Evolutionary conservation across 176 grass and related monocot species (phyloP), one percentile per base, ranked within the genome.

Genomic region (Alloteropsis semialata): DNA sequence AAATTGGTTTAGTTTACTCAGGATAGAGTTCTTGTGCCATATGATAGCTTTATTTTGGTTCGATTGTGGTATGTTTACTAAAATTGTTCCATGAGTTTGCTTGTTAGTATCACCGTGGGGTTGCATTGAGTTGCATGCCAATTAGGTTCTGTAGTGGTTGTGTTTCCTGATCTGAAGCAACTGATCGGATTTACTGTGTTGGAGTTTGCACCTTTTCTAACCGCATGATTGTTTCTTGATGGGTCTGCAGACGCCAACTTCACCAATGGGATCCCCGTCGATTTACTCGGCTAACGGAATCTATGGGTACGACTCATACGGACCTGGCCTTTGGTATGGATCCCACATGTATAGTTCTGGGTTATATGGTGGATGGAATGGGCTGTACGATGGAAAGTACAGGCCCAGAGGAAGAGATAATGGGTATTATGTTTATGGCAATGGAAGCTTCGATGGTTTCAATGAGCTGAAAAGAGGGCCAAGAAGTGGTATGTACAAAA

Each of bases 381-480:
- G 63, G 1, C 67, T 88, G 32, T 80, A 87, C 19, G 87, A 93
- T 85, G 72, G 83, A 38, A 97, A 90, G 58, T 90, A 92, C 79
- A 97, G 86, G 69, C 72, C 87, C 27, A 88, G 88, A 75, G 89
- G 89, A 59, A 89, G 80, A 69, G 58, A 55, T 12, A 92, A 97
- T 73, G 89, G 89, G 33, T 88, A 89, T 22, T 86, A 88, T 88
- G 67, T 37, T 70, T 92, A 82, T 45, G 70, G 88, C 27, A 94
- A 86, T 67, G 91, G 91, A 81, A 94, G 76, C 66, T 62, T 88
- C 21, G 89, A 97, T 76, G 91, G 89, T 4, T 89, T 94, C 28
- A 97, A 81, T 86, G 94, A 97, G 85, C 88, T 97, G 62, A 97
- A 92, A 74, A 89, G 92, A 86, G 94, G 94, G 1, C 94, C 94